Conservation (phyloP, 176 grass and related monocot species). For the Lolium perenne region DNA sequence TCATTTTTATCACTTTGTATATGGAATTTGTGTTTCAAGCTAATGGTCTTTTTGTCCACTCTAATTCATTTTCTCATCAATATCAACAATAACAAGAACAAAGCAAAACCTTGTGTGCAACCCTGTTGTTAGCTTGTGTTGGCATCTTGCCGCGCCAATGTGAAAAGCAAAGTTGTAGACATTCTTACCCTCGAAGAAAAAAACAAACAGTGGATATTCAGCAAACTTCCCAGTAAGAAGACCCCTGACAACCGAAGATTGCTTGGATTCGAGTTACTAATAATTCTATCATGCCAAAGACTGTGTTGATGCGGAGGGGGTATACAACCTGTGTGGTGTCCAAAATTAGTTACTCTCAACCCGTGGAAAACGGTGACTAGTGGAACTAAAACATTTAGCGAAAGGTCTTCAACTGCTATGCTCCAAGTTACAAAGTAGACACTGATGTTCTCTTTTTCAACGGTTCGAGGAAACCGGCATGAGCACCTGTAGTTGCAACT, state of each 20-base stretch:
- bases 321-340: not conserved
- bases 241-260: not conserved
- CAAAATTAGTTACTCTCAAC: slow-evolving; percentile 7
- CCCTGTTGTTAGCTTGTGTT: too few relatives aligned
- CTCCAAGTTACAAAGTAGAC: not conserved
- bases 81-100: not conserved
- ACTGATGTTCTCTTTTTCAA: not conserved
- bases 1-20: too few relatives aligned
- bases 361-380: not conserved
- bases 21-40: too few relatives aligned
- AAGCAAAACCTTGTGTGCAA: not conserved
- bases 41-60: too few relatives aligned
- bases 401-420: not conserved
- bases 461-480: not conserved
- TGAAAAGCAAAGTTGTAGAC: not conserved
- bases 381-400: not conserved
- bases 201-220: not conserved
- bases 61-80: not conserved
- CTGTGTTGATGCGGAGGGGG: not conserved
- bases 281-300: not conserved
- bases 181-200: not conserved
- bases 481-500: not conserved
- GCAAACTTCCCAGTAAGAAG: not conserved
- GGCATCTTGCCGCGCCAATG: not conserved
- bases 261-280: not conserved